Base-by-base conservation (phyloP, 306 rosid genomes). In the Cucurbita ficifolia region DNA sequence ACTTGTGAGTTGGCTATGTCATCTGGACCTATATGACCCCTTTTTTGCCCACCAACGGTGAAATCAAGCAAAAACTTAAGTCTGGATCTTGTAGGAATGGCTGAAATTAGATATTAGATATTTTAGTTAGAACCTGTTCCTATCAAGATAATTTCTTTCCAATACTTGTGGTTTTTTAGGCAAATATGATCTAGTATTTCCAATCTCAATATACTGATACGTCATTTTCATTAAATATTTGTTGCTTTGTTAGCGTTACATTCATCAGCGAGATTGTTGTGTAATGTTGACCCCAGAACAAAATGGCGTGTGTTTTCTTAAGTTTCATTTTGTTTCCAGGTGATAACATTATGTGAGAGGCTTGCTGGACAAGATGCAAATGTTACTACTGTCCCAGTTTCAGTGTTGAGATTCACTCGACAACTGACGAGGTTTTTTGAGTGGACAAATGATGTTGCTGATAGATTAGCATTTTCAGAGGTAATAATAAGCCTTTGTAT, bases 371-470 rank as follows among this genome's bases (percentile, higher is more conserved):
- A 89, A 80, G 98, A 91, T 84, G 97, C 97, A 60, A 94, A 94
- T 84, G 92, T 91, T 18, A 94, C 98, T 18, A 89, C 86, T 10
- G 97, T 94, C 76, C 98, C 98, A 0, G 97, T 91, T 80, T 87
- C 98, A 35, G 81, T 94, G 74, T 86, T 90, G 76, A 94, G 98
- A 79, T 75, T 91, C 52, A 89, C 97, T 73, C 92, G 98, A 61
- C 98, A 89, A 76, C 67, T 94, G 77, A 91, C 98, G 10, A 87
- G 91, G 40, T 76, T 90, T 62, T 94, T 94, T 79, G 95, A 90
- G 84, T 94, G 98, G 96, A 94, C 97, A 70, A 91, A 77, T 81
- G 98, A 94, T 85, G 98, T 94, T 81, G 97, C 98, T 51, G 96
- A 94, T 72, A 86, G 98, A 77, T 86, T 94, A 83, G 89, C 98